Percentiles rank a stretch among this genome's conserved stretches.
phyloP scores from a whole-genome alignment of 164 flowering plant species.

The Berberis thunbergii region DNA sequence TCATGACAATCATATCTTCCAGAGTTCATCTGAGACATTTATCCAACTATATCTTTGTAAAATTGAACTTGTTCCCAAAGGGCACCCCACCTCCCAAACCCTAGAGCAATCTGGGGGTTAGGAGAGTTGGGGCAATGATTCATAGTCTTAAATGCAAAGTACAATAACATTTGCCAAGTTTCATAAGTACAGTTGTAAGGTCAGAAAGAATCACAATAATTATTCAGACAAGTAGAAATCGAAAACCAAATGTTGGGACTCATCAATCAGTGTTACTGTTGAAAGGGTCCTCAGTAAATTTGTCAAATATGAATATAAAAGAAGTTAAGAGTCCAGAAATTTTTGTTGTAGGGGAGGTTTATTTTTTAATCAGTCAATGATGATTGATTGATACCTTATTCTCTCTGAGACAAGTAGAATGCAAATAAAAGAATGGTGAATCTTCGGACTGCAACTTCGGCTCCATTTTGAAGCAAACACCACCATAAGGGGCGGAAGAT shows the following conservation, averaged over 20 bases:
- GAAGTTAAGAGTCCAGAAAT: not conserved
- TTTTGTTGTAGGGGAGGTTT: no score
- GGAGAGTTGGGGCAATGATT: no score
- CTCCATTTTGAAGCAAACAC: conserved; percentile 91
- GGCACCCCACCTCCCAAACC: no score
- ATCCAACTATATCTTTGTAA: no score
- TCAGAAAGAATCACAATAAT: not conserved
- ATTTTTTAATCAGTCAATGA: not conserved
- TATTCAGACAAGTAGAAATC: not conserved
- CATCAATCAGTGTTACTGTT: not conserved
- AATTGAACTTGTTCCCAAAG: no score
- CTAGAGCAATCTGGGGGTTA: no score
- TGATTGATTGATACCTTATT: conserved; percentile 64
- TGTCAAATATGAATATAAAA: no score
- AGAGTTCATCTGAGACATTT: no score
- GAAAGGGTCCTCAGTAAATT: not conserved
- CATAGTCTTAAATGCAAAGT: no score
- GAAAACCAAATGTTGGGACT: not conserved
- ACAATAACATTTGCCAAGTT: no score
- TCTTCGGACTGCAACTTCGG: conserved; percentile 31
- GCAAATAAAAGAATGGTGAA: conserved; percentile 61
- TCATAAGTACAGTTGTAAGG: not conserved
- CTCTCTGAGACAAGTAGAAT: conserved; percentile 76
- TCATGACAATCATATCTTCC: no score
- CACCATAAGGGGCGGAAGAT: conserved; percentile 16